Percentiles rank a stretch among this genome's conserved stretches.
These are phyloP conservation scores for Acephala macrosclerotiorum DNA, from an alignment of 2,329 filamentous ascomycete genomes.

Conservation along the genomic window DNA sequence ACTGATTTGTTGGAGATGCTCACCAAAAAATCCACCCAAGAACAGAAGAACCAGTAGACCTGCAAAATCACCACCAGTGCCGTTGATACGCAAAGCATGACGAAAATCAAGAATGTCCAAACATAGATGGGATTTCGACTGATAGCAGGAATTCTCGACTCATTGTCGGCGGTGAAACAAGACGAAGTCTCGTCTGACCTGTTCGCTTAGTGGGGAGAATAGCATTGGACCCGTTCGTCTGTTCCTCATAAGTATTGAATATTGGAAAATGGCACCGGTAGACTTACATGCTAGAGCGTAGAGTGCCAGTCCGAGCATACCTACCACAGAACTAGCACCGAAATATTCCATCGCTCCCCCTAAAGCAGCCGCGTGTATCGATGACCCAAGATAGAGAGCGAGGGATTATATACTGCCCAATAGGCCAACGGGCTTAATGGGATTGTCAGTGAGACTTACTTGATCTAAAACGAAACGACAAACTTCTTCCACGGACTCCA, in stretches of 20 bases:
- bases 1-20: neutral
- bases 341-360: conserved; percentile 57
- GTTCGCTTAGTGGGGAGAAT: conserved; percentile 69
- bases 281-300: conserved; percentile 61
- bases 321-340: conserved; percentile 56
- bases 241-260: neutral
- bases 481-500: conserved; percentile 53
- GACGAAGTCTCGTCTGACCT: neutral
- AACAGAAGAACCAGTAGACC: conserved; percentile 69
- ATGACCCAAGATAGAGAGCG: conserved; percentile 57
- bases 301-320: conserved; percentile 63
- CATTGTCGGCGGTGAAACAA: neutral
- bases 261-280: neutral
- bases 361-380: conserved; percentile 54
- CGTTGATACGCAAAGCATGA: conserved; percentile 68
- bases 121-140: conserved; percentile 73
- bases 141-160: conserved; percentile 66
- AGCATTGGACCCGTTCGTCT: conserved; percentile 67
- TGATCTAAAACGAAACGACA: conserved; percentile 43
- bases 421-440: neutral
- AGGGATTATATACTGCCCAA: conserved; percentile 57
- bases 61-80: conserved; percentile 65
- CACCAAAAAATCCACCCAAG: conserved; percentile 66
- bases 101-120: conserved; percentile 70
- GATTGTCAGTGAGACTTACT: neutral